These are phyloP conservation scores for Saturnispora besseyi DNA, from an alignment of 805 yeast species.

Conservation along the genomic window DNA sequence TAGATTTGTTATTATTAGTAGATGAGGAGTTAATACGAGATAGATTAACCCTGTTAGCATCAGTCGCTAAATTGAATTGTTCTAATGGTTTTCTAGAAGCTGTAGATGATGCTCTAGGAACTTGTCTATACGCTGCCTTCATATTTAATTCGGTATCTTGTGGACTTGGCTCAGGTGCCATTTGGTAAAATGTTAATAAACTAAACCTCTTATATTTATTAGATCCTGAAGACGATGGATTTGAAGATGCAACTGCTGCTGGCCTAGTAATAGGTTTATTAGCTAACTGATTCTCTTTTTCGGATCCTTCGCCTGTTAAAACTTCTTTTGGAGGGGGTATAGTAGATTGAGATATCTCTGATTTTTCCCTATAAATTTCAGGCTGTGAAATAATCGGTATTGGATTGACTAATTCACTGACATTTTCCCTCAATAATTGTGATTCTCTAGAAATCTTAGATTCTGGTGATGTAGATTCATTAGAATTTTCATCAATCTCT, in stretches of 20 bases:
- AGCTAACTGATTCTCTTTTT: constrained; percentile 6
- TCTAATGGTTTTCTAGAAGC: constrained; percentile 12
- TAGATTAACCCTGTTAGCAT: not conserved
- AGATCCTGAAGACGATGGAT: not conserved
- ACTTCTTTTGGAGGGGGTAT: not conserved
- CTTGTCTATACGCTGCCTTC: not conserved
- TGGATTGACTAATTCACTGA: constrained; percentile 2
- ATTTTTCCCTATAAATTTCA: constrained; percentile 3
- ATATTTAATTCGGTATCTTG: constrained; percentile 6
- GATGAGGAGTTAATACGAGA: constrained; percentile 1
- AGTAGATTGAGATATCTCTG: not conserved
- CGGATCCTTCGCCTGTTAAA: not conserved
- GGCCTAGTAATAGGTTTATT: not conserved
- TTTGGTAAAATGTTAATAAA: constrained; percentile 25
- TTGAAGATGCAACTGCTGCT: not conserved
- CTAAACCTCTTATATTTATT: constrained; percentile 26
- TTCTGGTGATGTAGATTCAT: not conserved
- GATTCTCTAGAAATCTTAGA: constrained; percentile 2
- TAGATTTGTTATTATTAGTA: not conserved
- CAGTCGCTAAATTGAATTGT: constrained; percentile 8
- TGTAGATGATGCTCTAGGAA: not conserved
- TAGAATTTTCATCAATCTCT: not conserved
- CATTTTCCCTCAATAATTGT: constrained; percentile 1
- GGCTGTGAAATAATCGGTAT: not conserved
- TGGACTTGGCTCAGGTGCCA: constrained; percentile 12